A percentile compares a stretch with the other conserved stretches of the same genome.
Evolutionary conservation across 345 rosid species (phyloP).

Genomic region (Populus deltoides): DNA sequence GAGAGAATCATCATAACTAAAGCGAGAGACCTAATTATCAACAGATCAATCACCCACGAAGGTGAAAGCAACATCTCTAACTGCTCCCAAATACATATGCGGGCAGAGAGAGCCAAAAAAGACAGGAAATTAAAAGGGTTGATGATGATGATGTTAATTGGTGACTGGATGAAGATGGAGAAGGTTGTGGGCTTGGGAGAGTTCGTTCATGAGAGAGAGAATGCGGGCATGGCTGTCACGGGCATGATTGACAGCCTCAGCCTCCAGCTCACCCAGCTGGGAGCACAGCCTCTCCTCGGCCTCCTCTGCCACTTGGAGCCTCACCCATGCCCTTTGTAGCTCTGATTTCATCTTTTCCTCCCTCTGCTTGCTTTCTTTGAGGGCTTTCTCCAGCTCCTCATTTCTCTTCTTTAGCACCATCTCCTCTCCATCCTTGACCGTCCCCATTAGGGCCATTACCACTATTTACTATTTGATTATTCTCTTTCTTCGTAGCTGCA

Average conservation of each 20-base stretch:
- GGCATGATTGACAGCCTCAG: constrained; percentile 68
- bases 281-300: constrained; percentile 82
- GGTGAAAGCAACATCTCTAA: neutral
- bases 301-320: constrained; percentile 70
- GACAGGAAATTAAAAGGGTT: neutral
- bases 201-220: constrained; percentile 56
- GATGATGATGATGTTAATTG: neutral
- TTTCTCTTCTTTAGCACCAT: constrained; percentile 46
- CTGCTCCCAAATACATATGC: neutral
- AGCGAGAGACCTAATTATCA: neutral
- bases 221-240: constrained; percentile 63
- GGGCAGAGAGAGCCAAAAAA: neutral
- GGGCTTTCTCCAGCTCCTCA: constrained; percentile 56
- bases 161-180: neutral
- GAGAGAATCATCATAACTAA: neutral
- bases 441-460: neutral
- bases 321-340: constrained; percentile 44
- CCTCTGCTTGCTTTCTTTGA: constrained; percentile 41
- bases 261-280: constrained; percentile 86
- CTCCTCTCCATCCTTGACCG: constrained; percentile 14
- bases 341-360: constrained; percentile 57
- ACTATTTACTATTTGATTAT: neutral
- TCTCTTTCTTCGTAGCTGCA: neutral
- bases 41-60: neutral
- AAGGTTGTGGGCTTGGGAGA: constrained; percentile 41